Base-by-base conservation (phyloP, 2,329 filamentous ascomycete species). In the Talaromyces sp. region DNA sequence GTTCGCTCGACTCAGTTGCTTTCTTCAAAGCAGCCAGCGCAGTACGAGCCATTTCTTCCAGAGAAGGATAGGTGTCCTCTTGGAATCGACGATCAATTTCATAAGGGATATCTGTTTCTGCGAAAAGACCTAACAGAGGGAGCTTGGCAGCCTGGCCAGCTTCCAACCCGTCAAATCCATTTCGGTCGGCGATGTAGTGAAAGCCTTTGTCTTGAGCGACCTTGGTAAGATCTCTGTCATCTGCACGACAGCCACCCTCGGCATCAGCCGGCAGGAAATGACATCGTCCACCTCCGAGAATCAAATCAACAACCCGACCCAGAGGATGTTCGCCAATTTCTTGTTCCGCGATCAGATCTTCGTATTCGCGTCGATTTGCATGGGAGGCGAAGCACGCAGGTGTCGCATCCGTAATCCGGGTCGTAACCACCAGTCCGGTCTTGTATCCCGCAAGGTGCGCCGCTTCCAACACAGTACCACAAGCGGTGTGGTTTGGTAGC, bases 381-480 rank as follows among this genome's bases (percentile, higher is more conserved):
- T 98, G 95, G 56, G 91, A 88, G 3, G 92, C 93, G 76, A 99
- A 99, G 78, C 92, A 96, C 1, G 95, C 95, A 0, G 95, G 95
- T 1, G 95, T 99, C 3, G 95, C 95, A 80, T 99, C 95, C 3
- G 95, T 97, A 67, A 98, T 88, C 67, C 94, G 87, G 0, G 95
- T 99, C 0, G 95, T 99, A 35, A 97, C 95, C 1, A 98, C 95
- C 69, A 99, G 79, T 0, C 95, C 95, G 2, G 95, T 99, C 79
- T 88, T 89, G 75, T 97, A 98, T 15, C 95, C 95, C 9, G 91
- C 90, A 70, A 88, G 87, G 80, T 97, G 96, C 43, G 95, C 95
- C 3, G 95, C 95, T 81, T 99, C 95, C 62, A 99, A 86, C 45
- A 90, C 92, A 19, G 93, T 97, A 8, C 94, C 95, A 77, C 95